phyloP scores from a whole-genome alignment of 805 yeast genomes.

The Clavispora phyllophila region DNA sequence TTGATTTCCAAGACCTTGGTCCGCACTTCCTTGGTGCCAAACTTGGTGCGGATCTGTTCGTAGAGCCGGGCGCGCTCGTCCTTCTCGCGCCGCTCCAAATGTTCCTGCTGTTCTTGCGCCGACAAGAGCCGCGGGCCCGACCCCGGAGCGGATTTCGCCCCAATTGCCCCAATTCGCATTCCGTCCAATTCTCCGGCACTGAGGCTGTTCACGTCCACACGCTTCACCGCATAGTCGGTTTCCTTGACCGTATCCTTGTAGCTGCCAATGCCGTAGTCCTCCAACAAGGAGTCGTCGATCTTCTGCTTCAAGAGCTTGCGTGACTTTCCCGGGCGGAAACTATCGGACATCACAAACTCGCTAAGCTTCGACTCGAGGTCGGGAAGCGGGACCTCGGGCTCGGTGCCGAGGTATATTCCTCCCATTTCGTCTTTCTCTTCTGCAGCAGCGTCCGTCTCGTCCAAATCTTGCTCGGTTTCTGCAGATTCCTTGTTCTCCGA shows the following conservation, averaged over 20 bases:
- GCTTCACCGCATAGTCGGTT: constrained; percentile 24
- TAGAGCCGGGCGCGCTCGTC: constrained; percentile 25
- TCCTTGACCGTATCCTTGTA: constrained; percentile 25
- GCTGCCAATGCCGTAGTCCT: constrained; percentile 35
- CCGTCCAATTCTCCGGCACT: constrained; percentile 29
- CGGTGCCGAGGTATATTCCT: constrained; percentile 36
- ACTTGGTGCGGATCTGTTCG: constrained; percentile 24
- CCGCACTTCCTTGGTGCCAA: constrained; percentile 11
- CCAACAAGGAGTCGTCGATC: constrained; percentile 27
- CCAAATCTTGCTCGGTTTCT: constrained; percentile 10
- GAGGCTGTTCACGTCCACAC: constrained; percentile 20
- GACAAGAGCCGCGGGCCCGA: constrained; percentile 14
- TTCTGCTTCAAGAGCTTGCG: constrained; percentile 28
- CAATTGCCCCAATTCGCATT: constrained; percentile 27
- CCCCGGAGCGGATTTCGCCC: background rate
- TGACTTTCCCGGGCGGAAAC: constrained; percentile 14
- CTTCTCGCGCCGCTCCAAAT: constrained; percentile 19
- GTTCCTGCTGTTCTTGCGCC: constrained; percentile 24
- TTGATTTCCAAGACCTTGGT: constrained; percentile 31
- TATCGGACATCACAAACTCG: constrained; percentile 12
- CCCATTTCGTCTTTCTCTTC: constrained; percentile 17
- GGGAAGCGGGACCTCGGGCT: constrained; percentile 10
- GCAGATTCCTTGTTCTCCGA: constrained; percentile 6
- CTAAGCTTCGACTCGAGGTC: constrained; percentile 16
- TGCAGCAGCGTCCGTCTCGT: constrained; percentile 6